Conservation (phyloP, 176 grass and related monocot species). For the Dendrocalamus sinicus region DNA sequence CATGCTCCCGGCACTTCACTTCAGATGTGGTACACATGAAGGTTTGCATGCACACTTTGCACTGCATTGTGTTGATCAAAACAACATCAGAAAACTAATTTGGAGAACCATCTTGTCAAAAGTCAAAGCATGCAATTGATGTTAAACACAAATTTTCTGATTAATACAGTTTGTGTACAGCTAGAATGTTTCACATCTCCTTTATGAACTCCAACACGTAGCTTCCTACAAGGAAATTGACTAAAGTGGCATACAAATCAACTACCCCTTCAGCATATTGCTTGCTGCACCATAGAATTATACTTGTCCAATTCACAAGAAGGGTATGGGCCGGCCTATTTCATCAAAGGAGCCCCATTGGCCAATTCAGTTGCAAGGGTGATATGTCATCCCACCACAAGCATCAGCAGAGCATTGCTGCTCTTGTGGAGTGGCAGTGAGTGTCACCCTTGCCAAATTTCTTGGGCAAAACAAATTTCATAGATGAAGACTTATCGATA, state of each 20-base stretch:
- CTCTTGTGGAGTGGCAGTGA: not conserved
- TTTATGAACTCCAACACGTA: not conserved
- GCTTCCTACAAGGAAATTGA: not conserved
- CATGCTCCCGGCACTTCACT: constrained; percentile 70
- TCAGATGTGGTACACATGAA: constrained; percentile 81
- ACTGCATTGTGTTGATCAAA: constrained; percentile 45
- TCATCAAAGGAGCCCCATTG: not conserved
- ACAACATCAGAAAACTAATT: not conserved
- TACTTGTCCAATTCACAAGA: not conserved
- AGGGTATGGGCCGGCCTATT: not conserved
- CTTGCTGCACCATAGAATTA: not conserved
- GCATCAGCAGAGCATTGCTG: not conserved
- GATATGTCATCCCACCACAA: not conserved
- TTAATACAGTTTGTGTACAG: not conserved
- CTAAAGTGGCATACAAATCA: not conserved
- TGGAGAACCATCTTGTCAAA: not conserved
- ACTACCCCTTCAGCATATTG: not conserved
- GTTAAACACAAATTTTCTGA: not conserved
- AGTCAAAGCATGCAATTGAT: not conserved
- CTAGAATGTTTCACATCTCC: not conserved
- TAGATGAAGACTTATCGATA: not conserved
- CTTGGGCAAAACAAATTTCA: not conserved
- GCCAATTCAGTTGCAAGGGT: not conserved
- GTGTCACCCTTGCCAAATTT: not conserved
- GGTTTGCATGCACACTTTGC: constrained; percentile 83